Evolutionary conservation across 2,329 filamentous ascomycete genomes (phyloP).

Genomic region (Talaromyces islandicus): DNA sequence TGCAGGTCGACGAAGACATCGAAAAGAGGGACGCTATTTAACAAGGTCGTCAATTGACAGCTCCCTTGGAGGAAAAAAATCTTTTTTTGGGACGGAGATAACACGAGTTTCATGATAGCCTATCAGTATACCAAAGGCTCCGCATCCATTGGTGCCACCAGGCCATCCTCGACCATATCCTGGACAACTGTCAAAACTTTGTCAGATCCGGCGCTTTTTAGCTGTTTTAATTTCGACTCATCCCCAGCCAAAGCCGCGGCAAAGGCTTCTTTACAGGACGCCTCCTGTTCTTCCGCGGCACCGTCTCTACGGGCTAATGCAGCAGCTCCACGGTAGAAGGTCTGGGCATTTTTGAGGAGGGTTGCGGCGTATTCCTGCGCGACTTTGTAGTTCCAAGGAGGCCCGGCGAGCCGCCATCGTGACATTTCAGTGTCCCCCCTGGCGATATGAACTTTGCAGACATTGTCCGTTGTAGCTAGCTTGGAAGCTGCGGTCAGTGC

Average conservation of each 20-base stretch:
- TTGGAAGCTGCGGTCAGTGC: slow-evolving; percentile 47
- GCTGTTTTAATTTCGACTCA: slow-evolving; percentile 32
- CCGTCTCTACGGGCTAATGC: slow-evolving; percentile 36
- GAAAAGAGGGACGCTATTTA: slow-evolving; percentile 23
- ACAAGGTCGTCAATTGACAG: slow-evolving; percentile 4
- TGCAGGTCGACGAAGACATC: slow-evolving; percentile 40
- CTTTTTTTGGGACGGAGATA: not conserved
- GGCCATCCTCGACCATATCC: slow-evolving; percentile 49
- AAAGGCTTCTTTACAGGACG: slow-evolving; percentile 43
- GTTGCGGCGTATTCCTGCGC: slow-evolving; percentile 41
- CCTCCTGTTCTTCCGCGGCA: slow-evolving; percentile 36
- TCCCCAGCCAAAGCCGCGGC: slow-evolving; percentile 41
- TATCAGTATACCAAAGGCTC: slow-evolving; percentile 26
- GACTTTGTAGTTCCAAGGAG: slow-evolving; percentile 37
- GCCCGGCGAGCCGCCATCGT: slow-evolving; percentile 45
- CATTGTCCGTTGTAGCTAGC: slow-evolving; percentile 44
- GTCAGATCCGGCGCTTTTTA: slow-evolving; percentile 28
- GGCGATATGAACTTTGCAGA: slow-evolving; percentile 48
- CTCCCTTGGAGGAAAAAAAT: too few species aligned
- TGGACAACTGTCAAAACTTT: slow-evolving; percentile 40
- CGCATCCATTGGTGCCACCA: slow-evolving; percentile 34
- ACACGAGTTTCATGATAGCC: not conserved
- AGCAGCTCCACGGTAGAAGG: slow-evolving; percentile 52
- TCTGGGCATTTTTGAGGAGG: slow-evolving; percentile 51
- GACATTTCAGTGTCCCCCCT: slow-evolving; percentile 53